A percentile compares a stretch with the other conserved stretches of the same genome.
Conservation (phyloP, 495 filamentous ascomycete genomes). For the Penicillium odoratum region DNA sequence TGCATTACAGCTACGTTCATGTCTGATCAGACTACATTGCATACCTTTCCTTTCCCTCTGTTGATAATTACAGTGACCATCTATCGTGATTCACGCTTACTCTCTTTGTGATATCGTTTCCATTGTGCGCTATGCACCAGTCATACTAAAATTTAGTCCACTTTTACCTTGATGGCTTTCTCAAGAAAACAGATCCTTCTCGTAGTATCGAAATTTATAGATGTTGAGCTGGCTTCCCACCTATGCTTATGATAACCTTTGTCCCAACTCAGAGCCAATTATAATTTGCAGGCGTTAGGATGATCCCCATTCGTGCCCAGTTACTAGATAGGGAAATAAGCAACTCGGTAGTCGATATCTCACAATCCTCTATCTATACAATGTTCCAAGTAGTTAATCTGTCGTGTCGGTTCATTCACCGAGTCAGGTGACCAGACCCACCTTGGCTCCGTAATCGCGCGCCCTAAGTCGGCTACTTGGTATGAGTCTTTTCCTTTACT, state of each 20-base stretch:
- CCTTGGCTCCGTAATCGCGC: not conserved
- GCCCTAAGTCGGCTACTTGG: not conserved
- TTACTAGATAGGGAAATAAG: no score
- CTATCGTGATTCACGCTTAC: constrained; percentile 15
- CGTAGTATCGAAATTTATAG: no score
- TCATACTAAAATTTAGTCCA: constrained; percentile 16
- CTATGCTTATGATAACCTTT: no score
- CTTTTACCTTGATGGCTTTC: not conserved
- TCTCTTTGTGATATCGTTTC: constrained; percentile 17
- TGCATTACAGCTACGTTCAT: constrained; percentile 13
- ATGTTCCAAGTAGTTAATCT: not conserved
- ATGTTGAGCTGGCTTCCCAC: no score
- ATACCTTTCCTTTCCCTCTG: constrained; percentile 23
- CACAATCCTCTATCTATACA: no score
- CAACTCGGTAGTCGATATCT: no score
- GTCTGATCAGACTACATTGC: constrained; percentile 22
- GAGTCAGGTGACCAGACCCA: not conserved
- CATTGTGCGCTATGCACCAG: constrained; percentile 21
- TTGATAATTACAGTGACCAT: constrained; percentile 25
- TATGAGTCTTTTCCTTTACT: not conserved
- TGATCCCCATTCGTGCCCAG: no score
- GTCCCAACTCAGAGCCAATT: no score
- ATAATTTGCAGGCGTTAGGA: no score
- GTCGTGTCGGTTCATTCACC: not conserved
- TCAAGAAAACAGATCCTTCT: no score